phyloP scores from a whole-genome alignment of 345 rosid species.

The Euphorbia tirucalli region DNA sequence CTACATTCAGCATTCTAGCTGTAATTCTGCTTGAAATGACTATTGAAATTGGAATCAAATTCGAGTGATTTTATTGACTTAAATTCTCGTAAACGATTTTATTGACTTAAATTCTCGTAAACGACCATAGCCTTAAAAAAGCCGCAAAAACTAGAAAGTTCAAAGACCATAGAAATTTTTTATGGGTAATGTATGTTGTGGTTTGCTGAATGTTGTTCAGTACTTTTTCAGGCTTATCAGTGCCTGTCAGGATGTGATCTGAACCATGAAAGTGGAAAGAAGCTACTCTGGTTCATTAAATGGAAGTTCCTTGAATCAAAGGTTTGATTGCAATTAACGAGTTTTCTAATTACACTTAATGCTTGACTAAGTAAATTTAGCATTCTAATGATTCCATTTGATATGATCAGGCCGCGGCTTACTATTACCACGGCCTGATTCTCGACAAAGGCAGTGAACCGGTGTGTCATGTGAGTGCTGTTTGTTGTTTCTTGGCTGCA shows the following conservation, averaged over 20 bases:
- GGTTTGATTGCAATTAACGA: constrained; percentile 35
- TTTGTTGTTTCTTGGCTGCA: constrained; percentile 87
- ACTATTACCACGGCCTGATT: constrained; percentile 87
- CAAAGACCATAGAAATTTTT: no score
- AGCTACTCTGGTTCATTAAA: constrained; percentile 73
- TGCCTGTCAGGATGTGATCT: constrained; percentile 58
- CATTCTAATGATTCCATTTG: background rate
- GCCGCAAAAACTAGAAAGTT: no score
- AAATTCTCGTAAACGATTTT: no score
- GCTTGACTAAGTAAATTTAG: background rate
- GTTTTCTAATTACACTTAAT: background rate
- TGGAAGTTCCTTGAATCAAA: constrained; percentile 95
- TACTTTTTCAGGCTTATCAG: constrained; percentile 54
- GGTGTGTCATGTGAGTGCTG: constrained; percentile 55
- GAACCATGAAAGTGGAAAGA: constrained; percentile 51
- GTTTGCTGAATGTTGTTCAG: background rate
- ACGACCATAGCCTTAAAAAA: no score
- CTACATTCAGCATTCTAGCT: no score
- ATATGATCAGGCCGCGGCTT: constrained; percentile 69
- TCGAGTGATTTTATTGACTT: no score
- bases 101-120: no score
- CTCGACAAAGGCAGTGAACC: constrained; percentile 85
- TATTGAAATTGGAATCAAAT: no score
- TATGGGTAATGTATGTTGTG: no score
- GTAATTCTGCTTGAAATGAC: no score